Conservation (phyloP, 208 protist genomes). For the Crithidia sp. region DNA sequence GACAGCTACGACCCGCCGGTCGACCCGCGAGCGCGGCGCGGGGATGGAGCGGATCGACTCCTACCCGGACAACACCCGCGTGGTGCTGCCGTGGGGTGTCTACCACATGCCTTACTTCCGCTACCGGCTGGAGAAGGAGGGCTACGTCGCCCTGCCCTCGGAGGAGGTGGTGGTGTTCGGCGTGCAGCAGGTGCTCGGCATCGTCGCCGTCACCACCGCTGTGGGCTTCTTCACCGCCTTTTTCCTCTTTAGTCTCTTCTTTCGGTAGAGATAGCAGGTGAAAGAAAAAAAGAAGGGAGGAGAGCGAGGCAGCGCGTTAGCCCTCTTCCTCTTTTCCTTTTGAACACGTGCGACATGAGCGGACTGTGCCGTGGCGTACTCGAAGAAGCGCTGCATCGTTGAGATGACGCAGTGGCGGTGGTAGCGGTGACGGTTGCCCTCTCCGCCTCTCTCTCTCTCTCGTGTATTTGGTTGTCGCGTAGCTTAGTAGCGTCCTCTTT, state of each 20-base stretch:
- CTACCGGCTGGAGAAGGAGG: slow-evolving; percentile 69
- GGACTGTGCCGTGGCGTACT: too few relatives aligned
- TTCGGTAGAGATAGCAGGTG: slow-evolving; percentile 15
- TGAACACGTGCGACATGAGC: neutral
- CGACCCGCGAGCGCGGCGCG: slow-evolving; percentile 81
- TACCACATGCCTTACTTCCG: slow-evolving; percentile 89
- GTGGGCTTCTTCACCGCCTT: slow-evolving; percentile 48
- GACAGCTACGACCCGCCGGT: slow-evolving; percentile 75
- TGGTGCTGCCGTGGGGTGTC: slow-evolving; percentile 80
- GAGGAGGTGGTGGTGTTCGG: slow-evolving; percentile 76
- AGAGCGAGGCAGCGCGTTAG: neutral
- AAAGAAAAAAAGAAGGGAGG: neutral
- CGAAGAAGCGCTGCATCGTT: too few relatives aligned
- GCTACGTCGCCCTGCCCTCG: slow-evolving; percentile 50
- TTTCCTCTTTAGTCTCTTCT: slow-evolving; percentile 42
- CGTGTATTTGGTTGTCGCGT: too few relatives aligned
- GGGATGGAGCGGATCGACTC: slow-evolving; percentile 73
- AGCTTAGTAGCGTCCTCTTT: too few relatives aligned
- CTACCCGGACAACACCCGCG: slow-evolving; percentile 66
- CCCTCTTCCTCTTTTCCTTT: slow-evolving; percentile 7
- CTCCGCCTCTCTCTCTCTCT: too few relatives aligned
- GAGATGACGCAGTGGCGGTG: too few relatives aligned
- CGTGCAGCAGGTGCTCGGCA: slow-evolving; percentile 49
- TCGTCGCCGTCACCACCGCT: slow-evolving; percentile 34
- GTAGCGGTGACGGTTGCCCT: too few relatives aligned